Evolutionary conservation across 352 stramenopile genomes (phyloP).

Genomic region (Pythium aristosporum): DNA sequence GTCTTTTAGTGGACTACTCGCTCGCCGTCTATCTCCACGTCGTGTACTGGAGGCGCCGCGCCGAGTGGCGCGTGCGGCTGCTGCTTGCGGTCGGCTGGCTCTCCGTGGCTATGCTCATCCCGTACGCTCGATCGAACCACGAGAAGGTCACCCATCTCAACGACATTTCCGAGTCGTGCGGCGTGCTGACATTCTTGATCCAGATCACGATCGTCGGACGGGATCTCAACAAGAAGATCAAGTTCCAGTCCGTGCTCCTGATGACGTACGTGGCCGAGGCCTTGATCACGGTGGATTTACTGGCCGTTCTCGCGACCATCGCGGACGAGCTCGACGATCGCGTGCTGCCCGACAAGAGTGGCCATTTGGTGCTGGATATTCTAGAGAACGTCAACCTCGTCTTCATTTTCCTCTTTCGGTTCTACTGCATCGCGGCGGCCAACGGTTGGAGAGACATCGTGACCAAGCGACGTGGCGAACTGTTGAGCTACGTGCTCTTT

Average conservation of each 20-base stretch:
- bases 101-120: conserved; percentile 12
- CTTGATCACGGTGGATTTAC: conserved; percentile 8
- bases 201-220: conserved; percentile 37
- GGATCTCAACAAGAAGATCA: conserved; percentile 29
- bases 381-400: not conserved
- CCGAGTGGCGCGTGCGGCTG: not conserved
- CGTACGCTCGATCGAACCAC: conserved; percentile 8
- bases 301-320: too few relatives aligned
- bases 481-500: conserved; percentile 12
- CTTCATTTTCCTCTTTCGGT: conserved; percentile 6
- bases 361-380: not conserved
- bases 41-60: conserved; percentile 1
- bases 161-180: conserved; percentile 24
- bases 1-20: conserved; percentile 11
- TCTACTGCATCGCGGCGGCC: not conserved
- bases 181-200: conserved; percentile 18
- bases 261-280: conserved; percentile 28
- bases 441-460: not conserved
- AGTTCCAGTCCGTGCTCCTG: conserved; percentile 27
- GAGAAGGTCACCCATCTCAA: conserved; percentile 6
- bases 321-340: too few relatives aligned
- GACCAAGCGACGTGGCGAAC: conserved; percentile 10
- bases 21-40: conserved; percentile 15
- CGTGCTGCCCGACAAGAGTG: not conserved
- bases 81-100: conserved; percentile 6